Percentiles rank a stretch among this genome's conserved stretches.
Conservation (phyloP, 345 rosid species). For the Bruguiera gymnorhiza region DNA sequence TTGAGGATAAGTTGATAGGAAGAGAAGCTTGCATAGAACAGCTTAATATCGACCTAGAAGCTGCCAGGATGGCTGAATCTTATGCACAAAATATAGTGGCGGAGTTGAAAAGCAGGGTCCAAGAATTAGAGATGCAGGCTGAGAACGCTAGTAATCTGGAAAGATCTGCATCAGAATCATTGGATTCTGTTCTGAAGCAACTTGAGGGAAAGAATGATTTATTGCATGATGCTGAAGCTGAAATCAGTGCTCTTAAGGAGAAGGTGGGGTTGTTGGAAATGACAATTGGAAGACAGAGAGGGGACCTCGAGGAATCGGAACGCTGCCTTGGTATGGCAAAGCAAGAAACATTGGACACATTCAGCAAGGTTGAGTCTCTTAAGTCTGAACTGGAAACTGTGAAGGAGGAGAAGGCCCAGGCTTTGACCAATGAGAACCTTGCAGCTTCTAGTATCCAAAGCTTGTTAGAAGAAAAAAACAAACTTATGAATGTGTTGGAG, state of each 20-base stretch:
- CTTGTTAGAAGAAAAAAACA: slow-evolving; percentile 70
- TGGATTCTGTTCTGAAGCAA: slow-evolving; percentile 81
- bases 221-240: slow-evolving; percentile 63
- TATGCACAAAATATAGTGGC: slow-evolving; percentile 60
- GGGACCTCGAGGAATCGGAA: slow-evolving; percentile 67
- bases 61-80: slow-evolving; percentile 84
- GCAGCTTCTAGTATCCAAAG: slow-evolving; percentile 66
- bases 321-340: slow-evolving; percentile 31
- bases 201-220: slow-evolving; percentile 68
- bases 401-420: slow-evolving; percentile 68
- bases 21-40: slow-evolving; percentile 59
- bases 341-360: slow-evolving; percentile 50
- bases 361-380: slow-evolving; percentile 44
- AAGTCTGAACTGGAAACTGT: slow-evolving; percentile 52
- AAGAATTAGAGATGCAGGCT: slow-evolving; percentile 53
- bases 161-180: slow-evolving; percentile 77
- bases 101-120: slow-evolving; percentile 68
- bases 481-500: slow-evolving; percentile 66
- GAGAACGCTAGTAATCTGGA: slow-evolving; percentile 70
- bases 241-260: slow-evolving; percentile 60
- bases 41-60: slow-evolving; percentile 78
- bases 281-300: slow-evolving; percentile 58
- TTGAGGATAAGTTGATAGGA: slow-evolving; percentile 54
- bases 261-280: slow-evolving; percentile 70
- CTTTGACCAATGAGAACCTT: slow-evolving; percentile 71